A percentile compares a stretch with the other conserved stretches of the same genome.
phyloP scores from a whole-genome alignment of 179 eudicot species.

The Drosera spatulata region DNA sequence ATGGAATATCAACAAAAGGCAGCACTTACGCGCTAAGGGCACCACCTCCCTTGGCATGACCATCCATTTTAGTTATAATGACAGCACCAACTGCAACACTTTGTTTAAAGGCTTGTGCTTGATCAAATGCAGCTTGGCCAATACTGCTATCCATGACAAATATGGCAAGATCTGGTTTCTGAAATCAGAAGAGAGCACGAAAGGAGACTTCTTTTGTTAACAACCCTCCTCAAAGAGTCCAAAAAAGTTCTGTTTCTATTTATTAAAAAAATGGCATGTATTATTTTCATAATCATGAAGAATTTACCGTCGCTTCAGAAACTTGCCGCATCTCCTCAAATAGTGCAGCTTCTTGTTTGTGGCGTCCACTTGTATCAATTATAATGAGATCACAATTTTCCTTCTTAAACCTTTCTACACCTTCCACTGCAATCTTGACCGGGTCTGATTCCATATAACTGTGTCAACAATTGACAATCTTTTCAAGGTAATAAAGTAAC shows the following conservation, averaged over 20 bases:
- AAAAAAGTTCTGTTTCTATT: too few species aligned
- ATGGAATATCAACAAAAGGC: neutral
- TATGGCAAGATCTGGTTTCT: conserved; percentile 96
- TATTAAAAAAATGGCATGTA: too few species aligned
- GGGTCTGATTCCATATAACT: conserved; percentile 97
- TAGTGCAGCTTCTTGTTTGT: conserved; percentile 93
- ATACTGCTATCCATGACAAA: conserved; percentile 99
- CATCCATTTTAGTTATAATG: conserved; percentile 96
- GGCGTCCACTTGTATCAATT: conserved; percentile 97
- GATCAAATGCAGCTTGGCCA: conserved; percentile 95
- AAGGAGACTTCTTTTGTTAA: neutral
- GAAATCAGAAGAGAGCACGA: conserved; percentile 13
- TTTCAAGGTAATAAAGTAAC: neutral
- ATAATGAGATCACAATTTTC: conserved; percentile 89
- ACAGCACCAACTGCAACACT: conserved; percentile 99
- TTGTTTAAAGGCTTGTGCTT: conserved; percentile 95
- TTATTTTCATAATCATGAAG: too few species aligned
- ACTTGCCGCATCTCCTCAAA: conserved; percentile 99
- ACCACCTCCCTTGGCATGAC: conserved; percentile 99
- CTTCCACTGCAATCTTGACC: conserved; percentile 89
- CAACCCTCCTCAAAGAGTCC: too few species aligned
- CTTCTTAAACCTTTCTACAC: conserved; percentile 86
- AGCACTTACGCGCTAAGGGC: conserved; percentile 98
- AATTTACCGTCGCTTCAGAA: conserved; percentile 76
- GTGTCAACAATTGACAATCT: conserved; percentile 3